phyloP scores from a whole-genome alignment of 441 rosid species.

The Rhodomyrtus psidioides region DNA sequence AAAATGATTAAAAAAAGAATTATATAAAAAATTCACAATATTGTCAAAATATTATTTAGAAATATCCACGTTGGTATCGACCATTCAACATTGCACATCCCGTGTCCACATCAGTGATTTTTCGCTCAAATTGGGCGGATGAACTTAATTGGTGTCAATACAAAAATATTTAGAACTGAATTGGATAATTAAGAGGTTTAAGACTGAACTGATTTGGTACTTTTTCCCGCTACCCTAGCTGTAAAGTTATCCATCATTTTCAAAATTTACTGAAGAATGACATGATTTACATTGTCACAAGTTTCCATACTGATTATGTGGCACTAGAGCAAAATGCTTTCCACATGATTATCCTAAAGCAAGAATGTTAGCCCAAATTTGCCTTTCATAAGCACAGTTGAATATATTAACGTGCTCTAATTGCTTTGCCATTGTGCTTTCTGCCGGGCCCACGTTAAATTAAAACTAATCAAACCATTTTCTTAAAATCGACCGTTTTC shows the following conservation, averaged over 20 bases:
- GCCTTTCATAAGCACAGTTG: neutral
- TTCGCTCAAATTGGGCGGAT: no score
- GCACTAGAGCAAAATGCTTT: neutral
- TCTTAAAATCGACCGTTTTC: neutral
- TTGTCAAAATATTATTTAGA: no score
- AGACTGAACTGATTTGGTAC: no score
- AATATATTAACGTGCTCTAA: neutral
- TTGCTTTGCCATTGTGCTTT: neutral
- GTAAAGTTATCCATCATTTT: neutral
- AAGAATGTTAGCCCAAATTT: neutral
- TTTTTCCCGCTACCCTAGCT: neutral
- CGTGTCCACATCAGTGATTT: no score
- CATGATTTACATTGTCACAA: neutral
- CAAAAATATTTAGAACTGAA: no score
- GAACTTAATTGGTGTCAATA: no score
- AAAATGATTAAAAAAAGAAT: no score
- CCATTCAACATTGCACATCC: no score
- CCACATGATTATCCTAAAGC: neutral
- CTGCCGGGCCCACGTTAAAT: neutral
- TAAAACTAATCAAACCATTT: neutral
- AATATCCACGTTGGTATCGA: no score
- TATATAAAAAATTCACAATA: no score
- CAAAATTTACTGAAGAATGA: neutral
- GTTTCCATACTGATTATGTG: neutral
- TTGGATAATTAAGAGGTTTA: no score